Evolutionary conservation across 2,329 filamentous ascomycete genomes (phyloP).

Genomic region (Hypoxylon sp.): DNA sequence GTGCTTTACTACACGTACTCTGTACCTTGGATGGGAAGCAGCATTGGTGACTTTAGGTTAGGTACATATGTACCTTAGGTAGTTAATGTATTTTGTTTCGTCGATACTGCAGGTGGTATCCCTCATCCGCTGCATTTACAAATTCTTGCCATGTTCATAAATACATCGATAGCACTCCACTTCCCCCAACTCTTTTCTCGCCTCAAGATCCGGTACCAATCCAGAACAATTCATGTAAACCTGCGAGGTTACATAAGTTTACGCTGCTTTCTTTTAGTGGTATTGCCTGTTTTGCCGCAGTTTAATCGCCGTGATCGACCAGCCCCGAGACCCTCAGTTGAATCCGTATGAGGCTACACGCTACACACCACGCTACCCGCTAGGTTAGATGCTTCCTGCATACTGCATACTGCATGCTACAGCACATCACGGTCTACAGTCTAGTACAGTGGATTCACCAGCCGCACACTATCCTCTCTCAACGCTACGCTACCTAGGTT

Average conservation of each 20-base stretch:
- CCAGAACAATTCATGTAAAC: background rate
- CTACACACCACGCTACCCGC: background rate
- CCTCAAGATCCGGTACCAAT: conserved; percentile 9
- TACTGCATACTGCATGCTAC: too few species aligned
- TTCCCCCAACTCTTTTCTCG: conserved; percentile 21
- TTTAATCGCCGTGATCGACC: conserved; percentile 27
- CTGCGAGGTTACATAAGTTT: conserved; percentile 9
- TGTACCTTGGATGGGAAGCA: conserved; percentile 13
- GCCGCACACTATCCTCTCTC: conserved; percentile 26
- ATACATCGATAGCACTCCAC: conserved; percentile 20
- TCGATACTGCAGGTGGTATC: conserved; percentile 1
- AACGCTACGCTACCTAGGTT: conserved; percentile 21
- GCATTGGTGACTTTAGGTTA: background rate
- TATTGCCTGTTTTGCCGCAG: conserved; percentile 26
- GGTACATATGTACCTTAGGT: too few species aligned
- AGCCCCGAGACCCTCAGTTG: conserved; percentile 3
- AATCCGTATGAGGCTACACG: conserved; percentile 27
- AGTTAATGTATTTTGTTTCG: too few species aligned
- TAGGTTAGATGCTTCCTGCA: background rate
- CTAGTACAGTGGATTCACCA: conserved; percentile 33
- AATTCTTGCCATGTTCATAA: background rate
- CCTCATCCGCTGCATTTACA: conserved; percentile 25
- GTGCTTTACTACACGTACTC: conserved; percentile 10
- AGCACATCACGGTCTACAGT: conserved; percentile 22
- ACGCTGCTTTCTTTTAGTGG: conserved; percentile 2